These are phyloP conservation scores for Mycothermus thermophilus DNA, from an alignment of 495 filamentous ascomycete genomes.

Conservation along the genomic window DNA sequence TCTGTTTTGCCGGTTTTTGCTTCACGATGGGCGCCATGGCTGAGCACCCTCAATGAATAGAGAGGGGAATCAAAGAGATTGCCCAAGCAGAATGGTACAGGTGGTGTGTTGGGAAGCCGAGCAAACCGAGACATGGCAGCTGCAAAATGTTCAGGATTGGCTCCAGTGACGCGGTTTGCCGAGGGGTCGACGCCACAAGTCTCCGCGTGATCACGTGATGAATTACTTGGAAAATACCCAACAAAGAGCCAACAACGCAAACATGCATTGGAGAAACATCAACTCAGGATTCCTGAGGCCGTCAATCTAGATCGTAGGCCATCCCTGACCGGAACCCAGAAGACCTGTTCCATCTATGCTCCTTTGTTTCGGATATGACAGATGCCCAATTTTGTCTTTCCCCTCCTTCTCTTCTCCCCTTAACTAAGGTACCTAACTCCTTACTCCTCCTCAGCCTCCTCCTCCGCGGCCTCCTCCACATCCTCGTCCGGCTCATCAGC, in stretches of 20 bases:
- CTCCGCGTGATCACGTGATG: conserved; percentile 7
- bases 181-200: conserved; percentile 4
- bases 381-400: too few relatives aligned
- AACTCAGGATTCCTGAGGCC: too few relatives aligned
- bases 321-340: too few relatives aligned
- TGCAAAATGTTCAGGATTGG: not conserved
- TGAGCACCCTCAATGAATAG: too few relatives aligned
- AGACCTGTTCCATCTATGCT: too few relatives aligned
- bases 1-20: not conserved
- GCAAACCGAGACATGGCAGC: not conserved
- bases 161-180: not conserved
- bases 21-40: not conserved
- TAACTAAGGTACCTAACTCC: too few relatives aligned
- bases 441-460: conserved; percentile 11
- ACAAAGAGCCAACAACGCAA: not conserved
- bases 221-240: not conserved
- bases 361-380: too few relatives aligned
- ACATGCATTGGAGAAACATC: too few relatives aligned
- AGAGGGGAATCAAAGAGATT: too few relatives aligned
- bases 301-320: too few relatives aligned
- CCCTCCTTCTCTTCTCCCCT: too few relatives aligned
- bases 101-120: not conserved
- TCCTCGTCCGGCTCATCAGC: conserved; percentile 65
- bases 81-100: not conserved
- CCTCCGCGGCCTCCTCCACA: conserved; percentile 21